These are phyloP conservation scores for Xylariales sp. DNA, from an alignment of 2,329 filamentous ascomycete genomes.

Conservation along the genomic window DNA sequence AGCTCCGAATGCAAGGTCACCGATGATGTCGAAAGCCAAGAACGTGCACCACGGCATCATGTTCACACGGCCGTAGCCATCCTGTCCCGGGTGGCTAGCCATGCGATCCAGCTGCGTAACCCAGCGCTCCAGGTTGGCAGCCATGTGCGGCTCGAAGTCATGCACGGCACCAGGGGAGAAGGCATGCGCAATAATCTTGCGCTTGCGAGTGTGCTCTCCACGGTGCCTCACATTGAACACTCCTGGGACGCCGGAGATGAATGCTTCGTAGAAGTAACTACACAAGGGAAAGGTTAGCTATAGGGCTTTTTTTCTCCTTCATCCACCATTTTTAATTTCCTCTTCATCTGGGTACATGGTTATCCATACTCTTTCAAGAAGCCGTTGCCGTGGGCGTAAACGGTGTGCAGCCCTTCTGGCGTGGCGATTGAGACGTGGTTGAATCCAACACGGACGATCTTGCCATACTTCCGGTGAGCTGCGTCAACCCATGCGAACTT, in stretches of 20 bases:
- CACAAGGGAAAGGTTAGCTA: too few relatives aligned
- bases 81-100: not conserved
- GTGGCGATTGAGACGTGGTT: conserved; percentile 6
- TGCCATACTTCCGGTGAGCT: conserved; percentile 5
- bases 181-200: conserved; percentile 5
- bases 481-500: conserved; percentile 3
- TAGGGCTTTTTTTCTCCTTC: too few relatives aligned
- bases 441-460: conserved; percentile 4
- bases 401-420: conserved; percentile 5
- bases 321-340: not conserved
- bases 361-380: conserved; percentile 5
- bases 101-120: conserved; percentile 3
- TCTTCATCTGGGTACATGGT: not conserved
- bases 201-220: conserved; percentile 1
- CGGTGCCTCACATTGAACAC: conserved; percentile 5
- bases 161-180: conserved; percentile 2
- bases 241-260: conserved; percentile 3
- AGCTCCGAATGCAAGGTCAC: conserved; percentile 5
- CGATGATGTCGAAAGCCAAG: conserved; percentile 6
- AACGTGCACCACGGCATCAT: conserved; percentile 6
- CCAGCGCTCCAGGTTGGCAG: conserved; percentile 4
- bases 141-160: conserved; percentile 5
- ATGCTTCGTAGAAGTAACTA: conserved; percentile 6
- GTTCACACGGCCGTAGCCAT: not conserved
- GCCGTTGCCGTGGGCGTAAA: conserved; percentile 6